phyloP scores from a whole-genome alignment of 1,284 basidiomycete species.

The Phlebopus sp. region DNA sequence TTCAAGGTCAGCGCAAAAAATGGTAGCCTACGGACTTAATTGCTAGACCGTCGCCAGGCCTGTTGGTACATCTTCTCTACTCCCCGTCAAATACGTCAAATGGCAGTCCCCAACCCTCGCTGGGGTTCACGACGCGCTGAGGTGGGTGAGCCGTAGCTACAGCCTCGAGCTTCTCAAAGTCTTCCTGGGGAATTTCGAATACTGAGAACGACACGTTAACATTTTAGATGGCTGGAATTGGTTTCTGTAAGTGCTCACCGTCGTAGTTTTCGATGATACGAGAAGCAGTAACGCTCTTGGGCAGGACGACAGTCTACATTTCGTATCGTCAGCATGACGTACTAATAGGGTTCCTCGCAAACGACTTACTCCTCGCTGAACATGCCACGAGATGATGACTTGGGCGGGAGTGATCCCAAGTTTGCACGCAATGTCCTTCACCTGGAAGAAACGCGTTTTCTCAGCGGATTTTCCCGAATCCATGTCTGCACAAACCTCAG shows the following conservation, averaged over 20 bases:
- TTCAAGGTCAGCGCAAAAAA: too few species aligned
- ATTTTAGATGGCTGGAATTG: background rate
- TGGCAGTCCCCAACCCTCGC: slow-evolving; percentile 56
- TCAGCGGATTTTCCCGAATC: background rate
- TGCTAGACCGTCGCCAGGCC: too few species aligned
- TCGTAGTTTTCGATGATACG: slow-evolving; percentile 74
- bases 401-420: slow-evolving; percentile 76
- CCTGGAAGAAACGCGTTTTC: slow-evolving; percentile 25
- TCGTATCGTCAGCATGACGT: slow-evolving; percentile 3
- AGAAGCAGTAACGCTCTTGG: slow-evolving; percentile 74
- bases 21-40: too few species aligned
- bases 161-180: slow-evolving; percentile 59
- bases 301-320: slow-evolving; percentile 63
- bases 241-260: slow-evolving; percentile 32
- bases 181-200: slow-evolving; percentile 47
- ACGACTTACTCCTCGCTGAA: slow-evolving; percentile 67
- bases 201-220: slow-evolving; percentile 35
- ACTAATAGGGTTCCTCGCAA: background rate
- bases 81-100: slow-evolving; percentile 60
- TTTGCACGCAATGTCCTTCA: slow-evolving; percentile 59
- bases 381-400: slow-evolving; percentile 76
- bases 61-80: slow-evolving; percentile 2
- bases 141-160: slow-evolving; percentile 55
- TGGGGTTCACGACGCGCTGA: slow-evolving; percentile 59
- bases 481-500: slow-evolving; percentile 38